Evolutionary conservation across 2,329 filamentous ascomycete genomes (phyloP).

Genomic region (Hymenoscyphus occultus): DNA sequence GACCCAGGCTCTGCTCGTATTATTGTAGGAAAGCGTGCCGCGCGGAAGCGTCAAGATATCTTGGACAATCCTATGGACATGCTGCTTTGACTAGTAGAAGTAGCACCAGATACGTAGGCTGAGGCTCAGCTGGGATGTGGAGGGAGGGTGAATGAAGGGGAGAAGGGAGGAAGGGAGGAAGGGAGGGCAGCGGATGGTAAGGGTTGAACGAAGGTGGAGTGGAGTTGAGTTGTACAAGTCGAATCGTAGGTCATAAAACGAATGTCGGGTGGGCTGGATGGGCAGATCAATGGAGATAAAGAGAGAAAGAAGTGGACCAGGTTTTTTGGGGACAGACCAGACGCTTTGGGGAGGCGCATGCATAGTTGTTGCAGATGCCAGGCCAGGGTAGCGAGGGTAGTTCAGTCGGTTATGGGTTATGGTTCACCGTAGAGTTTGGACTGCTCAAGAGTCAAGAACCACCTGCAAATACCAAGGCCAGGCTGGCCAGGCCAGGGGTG

Average conservation of each 20-base stretch:
- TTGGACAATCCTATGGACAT: conserved; percentile 3
- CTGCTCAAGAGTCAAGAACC: not conserved
- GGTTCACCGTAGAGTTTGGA: not conserved
- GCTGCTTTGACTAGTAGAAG: conserved; percentile 3
- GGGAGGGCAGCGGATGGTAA: not conserved
- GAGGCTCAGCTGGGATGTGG: not conserved
- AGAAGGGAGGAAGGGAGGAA: not conserved
- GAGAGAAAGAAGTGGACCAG: not conserved
- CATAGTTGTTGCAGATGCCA: not conserved
- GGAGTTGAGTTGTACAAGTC: not conserved
- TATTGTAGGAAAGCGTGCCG: conserved; percentile 3
- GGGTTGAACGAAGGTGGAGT: not conserved
- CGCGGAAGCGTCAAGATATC: conserved; percentile 11
- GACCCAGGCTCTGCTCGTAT: not conserved
- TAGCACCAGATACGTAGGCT: not conserved
- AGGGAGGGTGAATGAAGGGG: not conserved
- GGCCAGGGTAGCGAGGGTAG: too few species aligned
- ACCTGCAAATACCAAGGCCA: too few species aligned
- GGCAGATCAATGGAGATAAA: conserved; percentile 6
- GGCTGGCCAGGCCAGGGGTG: not conserved
- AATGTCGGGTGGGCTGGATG: not conserved
- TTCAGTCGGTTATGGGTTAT: not conserved
- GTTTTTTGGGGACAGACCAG: not conserved
- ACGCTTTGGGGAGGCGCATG: not conserved
- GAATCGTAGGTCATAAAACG: not conserved